Percentiles rank a stretch among this genome's conserved stretches.
These are phyloP conservation scores for Cornus kousa DNA, from an alignment of 148 eudicot species.

Conservation along the genomic window DNA sequence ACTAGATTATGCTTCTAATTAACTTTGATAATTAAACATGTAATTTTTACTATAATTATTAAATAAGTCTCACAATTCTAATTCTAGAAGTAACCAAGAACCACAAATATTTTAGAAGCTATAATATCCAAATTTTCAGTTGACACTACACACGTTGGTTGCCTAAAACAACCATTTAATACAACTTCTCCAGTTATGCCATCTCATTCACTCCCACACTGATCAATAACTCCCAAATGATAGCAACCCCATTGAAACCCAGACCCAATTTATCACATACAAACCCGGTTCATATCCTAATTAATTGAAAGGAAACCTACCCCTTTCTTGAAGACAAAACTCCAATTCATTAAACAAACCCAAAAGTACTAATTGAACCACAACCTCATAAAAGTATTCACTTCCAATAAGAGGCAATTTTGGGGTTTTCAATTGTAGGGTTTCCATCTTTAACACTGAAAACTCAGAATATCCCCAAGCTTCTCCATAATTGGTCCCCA, in stretches of 20 bases:
- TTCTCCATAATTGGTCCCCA: background rate
- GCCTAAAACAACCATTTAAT: background rate
- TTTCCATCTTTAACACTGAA: background rate
- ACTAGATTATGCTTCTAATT: background rate
- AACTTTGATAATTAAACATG: background rate
- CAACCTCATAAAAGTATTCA: conserved; percentile 1
- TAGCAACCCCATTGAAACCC: background rate
- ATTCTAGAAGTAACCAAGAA: background rate
- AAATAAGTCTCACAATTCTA: background rate
- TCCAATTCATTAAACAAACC: background rate
- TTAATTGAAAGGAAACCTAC: background rate
- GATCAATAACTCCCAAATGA: background rate
- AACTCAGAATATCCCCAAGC: background rate
- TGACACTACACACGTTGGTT: background rate
- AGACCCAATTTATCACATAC: background rate
- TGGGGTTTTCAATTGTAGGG: background rate
- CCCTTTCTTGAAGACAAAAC: background rate
- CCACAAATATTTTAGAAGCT: background rate
- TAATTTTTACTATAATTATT: background rate
- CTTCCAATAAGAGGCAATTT: background rate
- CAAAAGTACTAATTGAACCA: background rate
- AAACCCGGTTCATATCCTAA: background rate
- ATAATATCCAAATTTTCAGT: background rate
- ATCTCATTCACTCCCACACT: background rate
- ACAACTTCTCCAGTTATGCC: background rate